phyloP scores from a whole-genome alignment of 2,329 filamentous ascomycete genomes.

The Annulohypoxylon truncatum region DNA sequence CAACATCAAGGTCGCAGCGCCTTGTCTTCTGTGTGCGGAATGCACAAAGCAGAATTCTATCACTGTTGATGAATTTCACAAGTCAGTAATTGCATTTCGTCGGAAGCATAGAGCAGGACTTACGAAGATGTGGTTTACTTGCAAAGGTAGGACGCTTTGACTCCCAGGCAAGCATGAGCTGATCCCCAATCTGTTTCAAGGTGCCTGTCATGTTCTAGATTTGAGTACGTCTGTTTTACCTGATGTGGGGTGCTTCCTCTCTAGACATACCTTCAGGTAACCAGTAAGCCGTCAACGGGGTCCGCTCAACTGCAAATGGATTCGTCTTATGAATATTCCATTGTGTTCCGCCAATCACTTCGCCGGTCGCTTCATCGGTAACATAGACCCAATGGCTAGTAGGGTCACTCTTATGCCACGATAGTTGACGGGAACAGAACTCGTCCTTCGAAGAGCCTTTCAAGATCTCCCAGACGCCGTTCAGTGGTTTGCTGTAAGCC shows the following conservation, averaged over 20 bases:
- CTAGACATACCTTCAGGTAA: background rate
- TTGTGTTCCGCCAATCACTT: conserved; percentile 36
- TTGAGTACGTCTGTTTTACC: background rate
- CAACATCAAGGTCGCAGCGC: background rate
- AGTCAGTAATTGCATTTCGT: background rate
- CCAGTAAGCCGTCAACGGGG: background rate
- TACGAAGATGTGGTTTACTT: background rate
- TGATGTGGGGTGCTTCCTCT: background rate
- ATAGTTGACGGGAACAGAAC: conserved; percentile 25
- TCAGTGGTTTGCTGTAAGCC: conserved; percentile 36
- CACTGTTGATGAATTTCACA: background rate
- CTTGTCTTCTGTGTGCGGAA: background rate
- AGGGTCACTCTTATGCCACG: conserved; percentile 35
- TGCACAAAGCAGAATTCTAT: background rate
- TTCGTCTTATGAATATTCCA: conserved; percentile 33
- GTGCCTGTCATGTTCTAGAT: background rate
- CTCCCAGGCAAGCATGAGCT: background rate
- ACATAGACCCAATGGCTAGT: conserved; percentile 40
- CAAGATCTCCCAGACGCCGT: conserved; percentile 36
- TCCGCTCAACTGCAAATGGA: conserved; percentile 12
- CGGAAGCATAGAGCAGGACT: background rate
- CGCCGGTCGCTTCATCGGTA: conserved; percentile 35
- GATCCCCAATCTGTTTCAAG: background rate
- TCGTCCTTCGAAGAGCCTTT: conserved; percentile 32
- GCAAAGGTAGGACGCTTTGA: background rate